These are phyloP conservation scores for Capronia coronata DNA, from an alignment of 2,329 filamentous ascomycete species.

Conservation along the genomic window DNA sequence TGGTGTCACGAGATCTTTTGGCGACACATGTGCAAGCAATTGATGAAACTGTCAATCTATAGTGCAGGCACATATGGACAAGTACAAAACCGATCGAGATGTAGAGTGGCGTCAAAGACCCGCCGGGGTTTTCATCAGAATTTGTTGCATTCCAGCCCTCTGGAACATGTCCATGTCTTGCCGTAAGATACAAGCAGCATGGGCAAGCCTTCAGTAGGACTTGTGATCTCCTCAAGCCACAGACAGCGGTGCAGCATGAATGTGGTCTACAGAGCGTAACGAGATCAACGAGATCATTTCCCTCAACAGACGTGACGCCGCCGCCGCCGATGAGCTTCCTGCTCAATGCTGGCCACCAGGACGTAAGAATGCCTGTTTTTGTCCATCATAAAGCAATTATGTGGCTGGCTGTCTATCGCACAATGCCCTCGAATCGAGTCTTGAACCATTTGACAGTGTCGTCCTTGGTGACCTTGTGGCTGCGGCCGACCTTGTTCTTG, in stretches of 20 bases:
- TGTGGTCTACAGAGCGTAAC: too few relatives aligned
- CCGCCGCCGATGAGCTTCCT: neutral
- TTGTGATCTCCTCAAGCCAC: too few relatives aligned
- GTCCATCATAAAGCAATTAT: too few relatives aligned
- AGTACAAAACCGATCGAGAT: too few relatives aligned
- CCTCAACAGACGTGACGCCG: too few relatives aligned
- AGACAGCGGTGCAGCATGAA: too few relatives aligned
- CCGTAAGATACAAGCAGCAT: neutral
- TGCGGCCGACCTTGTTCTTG: constrained; percentile 77
- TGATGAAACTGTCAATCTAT: too few relatives aligned
- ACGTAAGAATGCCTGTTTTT: neutral
- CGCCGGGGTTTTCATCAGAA: neutral
- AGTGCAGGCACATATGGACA: too few relatives aligned
- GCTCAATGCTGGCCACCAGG: neutral
- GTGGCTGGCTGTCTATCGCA: too few relatives aligned
- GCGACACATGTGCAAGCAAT: too few relatives aligned
- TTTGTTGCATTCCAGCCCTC: neutral
- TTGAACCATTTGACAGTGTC: constrained; percentile 99
- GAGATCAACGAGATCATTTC: too few relatives aligned
- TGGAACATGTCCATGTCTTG: neutral
- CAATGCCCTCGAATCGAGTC: constrained; percentile 94
- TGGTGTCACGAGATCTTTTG: neutral
- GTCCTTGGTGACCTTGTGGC: constrained; percentile 85
- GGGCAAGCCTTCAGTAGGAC: too few relatives aligned
- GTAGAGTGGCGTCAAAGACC: neutral